Percentiles rank a stretch among this genome's conserved stretches.
phyloP scores from a whole-genome alignment of 495 filamentous ascomycete genomes.

The Hyaloscypha hepaticicola region DNA sequence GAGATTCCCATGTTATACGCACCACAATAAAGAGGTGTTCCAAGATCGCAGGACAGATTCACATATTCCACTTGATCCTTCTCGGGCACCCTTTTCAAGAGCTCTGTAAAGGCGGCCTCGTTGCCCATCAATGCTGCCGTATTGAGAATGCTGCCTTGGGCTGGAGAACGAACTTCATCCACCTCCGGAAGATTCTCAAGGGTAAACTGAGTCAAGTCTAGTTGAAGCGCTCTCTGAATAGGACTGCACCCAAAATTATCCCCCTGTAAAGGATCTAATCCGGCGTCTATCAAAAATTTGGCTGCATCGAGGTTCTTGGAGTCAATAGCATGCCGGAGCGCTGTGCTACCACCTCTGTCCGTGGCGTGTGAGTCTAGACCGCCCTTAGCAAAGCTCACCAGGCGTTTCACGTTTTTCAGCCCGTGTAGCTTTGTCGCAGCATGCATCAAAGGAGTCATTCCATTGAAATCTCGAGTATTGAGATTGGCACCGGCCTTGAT shows the following conservation, averaged over 20 bases:
- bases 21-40: not conserved
- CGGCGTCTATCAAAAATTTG: not conserved
- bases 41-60: not conserved
- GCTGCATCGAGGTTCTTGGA: not conserved
- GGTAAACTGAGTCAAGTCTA: not conserved
- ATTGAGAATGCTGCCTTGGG: not conserved
- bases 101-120: not conserved
- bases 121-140: not conserved
- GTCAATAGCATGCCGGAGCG: not conserved
- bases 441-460: slow-evolving; percentile 3
- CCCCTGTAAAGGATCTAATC: not conserved
- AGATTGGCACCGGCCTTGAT: slow-evolving; percentile 3
- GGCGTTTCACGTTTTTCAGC: not conserved
- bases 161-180: not conserved
- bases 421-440: not conserved
- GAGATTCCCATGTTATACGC: not conserved
- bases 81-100: not conserved
- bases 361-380: not conserved
- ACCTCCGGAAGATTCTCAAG: not conserved
- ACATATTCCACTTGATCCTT: not conserved
- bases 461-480: not conserved
- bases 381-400: not conserved
- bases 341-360: not conserved
- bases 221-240: not conserved
- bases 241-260: not conserved